Evolutionary conservation across 1,284 basidiomycete genomes (phyloP), one percentile per base, ranked within the genome.

Genomic region (Tilletiaria anomala): DNA sequence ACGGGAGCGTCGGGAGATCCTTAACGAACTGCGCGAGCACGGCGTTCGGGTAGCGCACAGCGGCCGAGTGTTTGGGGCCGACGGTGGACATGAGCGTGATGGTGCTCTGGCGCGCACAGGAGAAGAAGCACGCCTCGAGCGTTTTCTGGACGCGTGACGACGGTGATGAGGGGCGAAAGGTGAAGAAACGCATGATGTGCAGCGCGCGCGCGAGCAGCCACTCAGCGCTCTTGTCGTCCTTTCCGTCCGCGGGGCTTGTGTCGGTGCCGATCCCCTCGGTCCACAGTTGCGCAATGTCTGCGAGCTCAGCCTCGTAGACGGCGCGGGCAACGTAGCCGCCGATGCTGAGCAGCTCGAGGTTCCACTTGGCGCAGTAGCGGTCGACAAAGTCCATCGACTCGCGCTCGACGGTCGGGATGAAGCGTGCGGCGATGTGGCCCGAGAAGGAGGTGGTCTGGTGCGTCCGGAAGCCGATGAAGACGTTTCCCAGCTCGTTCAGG

Each of bases 341-440:
- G 43, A 66, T 50, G 22, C 55, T 47, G 5, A 64, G 49, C 19
- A 66, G 51, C 47, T 65, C 59, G 15, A 31, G 6, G 41, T 56
- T 52, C 47, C 52, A 49, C 32, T 63, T 52, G 18, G 56, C 56
- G 40, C 69, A 68, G 39, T 61, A 66, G 23, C 54, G 54, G 31
- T 68, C 61, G 39, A 69, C 59, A 42, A 71, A 67, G 68, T 93
- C 88, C 50, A 94, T 80, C 0, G 83, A 85, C 69, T 97, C 91
- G 50, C 91, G 77, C 69, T 97, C 91, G 2, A 97, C 91, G 0
- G 91, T 97, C 1, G 88, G 87, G 45, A 97, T 93, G 64, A 96
- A 96, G 6, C 88, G 75, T 2, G 85, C 81, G 2, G 86, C 78
- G 68, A 96, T 78, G 58, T 91, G 86, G 0, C 88, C 88, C 3